Evolutionary conservation across 441 rosid genomes (phyloP), one percentile per base, ranked within the genome.

Genomic region (Gossypium lobatum): DNA sequence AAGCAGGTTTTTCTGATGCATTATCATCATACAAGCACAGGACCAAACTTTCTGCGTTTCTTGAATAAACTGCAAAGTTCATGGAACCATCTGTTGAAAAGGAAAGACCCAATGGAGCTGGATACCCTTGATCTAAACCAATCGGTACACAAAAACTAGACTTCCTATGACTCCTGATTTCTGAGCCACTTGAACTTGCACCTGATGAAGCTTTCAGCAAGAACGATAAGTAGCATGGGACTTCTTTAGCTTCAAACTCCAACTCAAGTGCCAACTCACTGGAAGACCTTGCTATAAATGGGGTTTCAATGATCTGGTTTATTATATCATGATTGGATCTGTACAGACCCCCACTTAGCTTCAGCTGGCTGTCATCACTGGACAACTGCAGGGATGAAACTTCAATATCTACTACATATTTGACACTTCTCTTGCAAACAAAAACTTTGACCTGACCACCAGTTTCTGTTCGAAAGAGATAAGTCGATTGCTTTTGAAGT

Each of bases 191-290:
- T 9, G 74, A 79, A 62, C 78, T 78, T 53, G 55, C 76, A 46
- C 70, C 72, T 37, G 80, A 80, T 62, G 72, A 70, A 68, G 81
- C 79, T 82, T 91, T 93, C 76, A 95, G 84, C 37, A 82, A 61
- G 85, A 95, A 95, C 0, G 95, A 93, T 70, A 95, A 83, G 76
- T 88, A 91, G 78, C 88, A 84, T 14, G 97, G 99, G 48, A 77
- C 73, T 64, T 87, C 86, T 75, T 85, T 83, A 37, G 80, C 90
- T 64, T 88, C 90, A 81, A 95, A 90, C 82, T 84, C 92, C 79
- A 95, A 78, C 77, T 91, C 87, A n/a, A 84, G 75, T 64, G 81
- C 81, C 64, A 83, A 82, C 67, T 70, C 82, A 46, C 81, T 82
- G 48, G 64, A 73, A 21, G 93, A 78, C 79, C 64, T 85, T 70